These are phyloP conservation scores for Monosporozyma yasuniensis DNA, from an alignment of 805 yeast genomes.

Conservation along the genomic window DNA sequence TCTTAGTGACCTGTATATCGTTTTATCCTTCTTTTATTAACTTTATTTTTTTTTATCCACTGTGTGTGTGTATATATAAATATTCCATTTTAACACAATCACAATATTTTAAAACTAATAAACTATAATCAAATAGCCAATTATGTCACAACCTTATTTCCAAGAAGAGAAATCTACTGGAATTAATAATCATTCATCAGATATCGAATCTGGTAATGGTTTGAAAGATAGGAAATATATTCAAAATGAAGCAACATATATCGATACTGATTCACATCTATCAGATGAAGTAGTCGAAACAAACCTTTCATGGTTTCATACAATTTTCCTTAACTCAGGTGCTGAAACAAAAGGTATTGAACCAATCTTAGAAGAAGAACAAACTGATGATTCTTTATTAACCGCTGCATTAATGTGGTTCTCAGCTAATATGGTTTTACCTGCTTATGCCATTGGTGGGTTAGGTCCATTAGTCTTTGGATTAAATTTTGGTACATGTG, in stretches of 20 bases:
- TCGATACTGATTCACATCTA: slow-evolving; percentile 5
- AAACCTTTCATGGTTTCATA: slow-evolving; percentile 18
- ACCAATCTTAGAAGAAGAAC: slow-evolving; percentile 68
- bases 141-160: background rate
- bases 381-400: slow-evolving; percentile 54
- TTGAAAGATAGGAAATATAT: background rate
- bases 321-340: slow-evolving; percentile 21
- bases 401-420: slow-evolving; percentile 85
- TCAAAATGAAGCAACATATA: background rate
- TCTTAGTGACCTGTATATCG: too few relatives aligned
- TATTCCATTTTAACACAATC: too few relatives aligned
- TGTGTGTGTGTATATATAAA: too few relatives aligned
- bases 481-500: slow-evolving; percentile 65
- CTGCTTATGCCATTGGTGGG: slow-evolving; percentile 73
- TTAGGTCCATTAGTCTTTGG: slow-evolving; percentile 56
- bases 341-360: slow-evolving; percentile 74
- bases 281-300: slow-evolving; percentile 9
- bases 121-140: background rate
- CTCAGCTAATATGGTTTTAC: slow-evolving; percentile 80
- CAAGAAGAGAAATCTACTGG: background rate
- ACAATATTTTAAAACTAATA: too few relatives aligned
- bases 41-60: too few relatives aligned
- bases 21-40: too few relatives aligned
- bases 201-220: background rate
- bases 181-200: background rate